phyloP scores from a whole-genome alignment of 441 rosid genomes.

The Adansonia gregorii region DNA sequence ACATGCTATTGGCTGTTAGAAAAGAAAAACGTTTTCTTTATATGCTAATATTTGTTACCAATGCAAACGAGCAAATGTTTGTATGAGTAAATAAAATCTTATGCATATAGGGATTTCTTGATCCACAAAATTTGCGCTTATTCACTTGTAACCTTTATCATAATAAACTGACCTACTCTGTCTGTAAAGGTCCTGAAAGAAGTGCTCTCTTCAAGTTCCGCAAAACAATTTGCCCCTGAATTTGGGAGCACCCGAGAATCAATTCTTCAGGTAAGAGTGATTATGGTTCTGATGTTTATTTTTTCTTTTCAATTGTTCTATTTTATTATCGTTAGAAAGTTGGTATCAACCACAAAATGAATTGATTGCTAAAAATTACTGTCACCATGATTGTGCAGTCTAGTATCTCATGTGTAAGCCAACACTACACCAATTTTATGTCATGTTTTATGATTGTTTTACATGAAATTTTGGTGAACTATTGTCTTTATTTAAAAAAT shows the following conservation, averaged over 20 bases:
- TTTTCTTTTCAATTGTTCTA: background rate
- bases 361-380: background rate
- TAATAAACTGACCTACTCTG: slow-evolving; percentile 31
- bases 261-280: slow-evolving; percentile 70
- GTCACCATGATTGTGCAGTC: background rate
- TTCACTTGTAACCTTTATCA: slow-evolving; percentile 18
- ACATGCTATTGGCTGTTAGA: slow-evolving; percentile 14
- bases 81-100: background rate
- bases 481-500: background rate
- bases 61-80: background rate
- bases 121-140: slow-evolving; percentile 17
- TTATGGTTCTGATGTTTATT: background rate
- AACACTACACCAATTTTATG: background rate
- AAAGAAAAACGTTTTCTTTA: background rate
- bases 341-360: background rate
- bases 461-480: background rate
- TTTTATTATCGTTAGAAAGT: background rate
- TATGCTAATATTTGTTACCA: background rate
- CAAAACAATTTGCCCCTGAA: slow-evolving; percentile 55
- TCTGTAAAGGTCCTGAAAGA: slow-evolving; percentile 59
- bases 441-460: background rate
- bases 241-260: slow-evolving; percentile 72
- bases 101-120: background rate
- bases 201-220: slow-evolving; percentile 52
- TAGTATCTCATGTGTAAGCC: background rate